phyloP scores from a whole-genome alignment of 352 stramenopile species.

The Blastocystis hominis region DNA sequence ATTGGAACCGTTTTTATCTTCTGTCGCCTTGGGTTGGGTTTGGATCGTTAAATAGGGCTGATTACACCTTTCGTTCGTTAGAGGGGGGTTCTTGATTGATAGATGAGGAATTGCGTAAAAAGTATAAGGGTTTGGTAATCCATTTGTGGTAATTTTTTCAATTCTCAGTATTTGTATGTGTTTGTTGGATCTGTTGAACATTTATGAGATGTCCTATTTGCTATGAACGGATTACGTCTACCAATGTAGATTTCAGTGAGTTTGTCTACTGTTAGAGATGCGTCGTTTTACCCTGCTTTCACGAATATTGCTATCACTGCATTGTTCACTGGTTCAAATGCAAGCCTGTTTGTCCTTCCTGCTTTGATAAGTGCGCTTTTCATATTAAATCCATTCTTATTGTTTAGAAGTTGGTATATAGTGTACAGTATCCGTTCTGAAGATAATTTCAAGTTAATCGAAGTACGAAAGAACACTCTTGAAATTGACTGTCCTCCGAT shows the following conservation, averaged over 20 bases:
- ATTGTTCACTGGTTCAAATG: conserved; percentile 45
- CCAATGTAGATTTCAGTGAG: neutral
- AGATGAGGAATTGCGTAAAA: neutral
- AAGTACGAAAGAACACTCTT: neutral
- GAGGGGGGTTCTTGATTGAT: neutral
- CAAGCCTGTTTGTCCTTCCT: neutral
- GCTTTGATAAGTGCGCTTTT: neutral
- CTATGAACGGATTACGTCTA: neutral
- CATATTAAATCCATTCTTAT: neutral
- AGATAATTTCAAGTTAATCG: conserved; percentile 15
- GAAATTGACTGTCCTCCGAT: neutral
- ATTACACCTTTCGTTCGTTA: neutral
- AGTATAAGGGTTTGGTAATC: neutral
- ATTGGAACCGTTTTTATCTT: conserved; percentile 11
- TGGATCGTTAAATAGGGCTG: neutral
- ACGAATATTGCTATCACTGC: conserved; percentile 37
- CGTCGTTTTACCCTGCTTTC: conserved; percentile 7
- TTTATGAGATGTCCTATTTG: neutral
- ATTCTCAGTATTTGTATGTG: neutral
- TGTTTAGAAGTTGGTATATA: neutral
- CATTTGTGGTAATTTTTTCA: neutral
- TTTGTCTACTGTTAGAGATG: neutral
- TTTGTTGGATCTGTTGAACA: neutral
- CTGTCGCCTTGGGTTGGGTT: neutral
- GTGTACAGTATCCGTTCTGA: neutral